Evolutionary conservation across 116 monocot genomes (phyloP).

Genomic region (Trichopus zeylanicus): DNA sequence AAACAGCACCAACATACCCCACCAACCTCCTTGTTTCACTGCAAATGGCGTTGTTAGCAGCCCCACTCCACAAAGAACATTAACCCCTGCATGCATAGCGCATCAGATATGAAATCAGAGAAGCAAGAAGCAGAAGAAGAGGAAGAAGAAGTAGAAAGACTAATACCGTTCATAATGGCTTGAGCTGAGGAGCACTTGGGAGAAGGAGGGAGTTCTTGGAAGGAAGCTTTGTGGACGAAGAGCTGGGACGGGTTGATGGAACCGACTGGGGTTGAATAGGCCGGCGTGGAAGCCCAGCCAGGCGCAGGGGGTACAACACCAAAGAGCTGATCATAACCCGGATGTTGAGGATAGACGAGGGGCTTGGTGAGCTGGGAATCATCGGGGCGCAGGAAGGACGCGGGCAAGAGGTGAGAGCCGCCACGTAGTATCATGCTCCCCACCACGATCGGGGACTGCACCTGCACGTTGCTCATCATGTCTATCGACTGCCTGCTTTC

Average conservation of each 20-base stretch:
- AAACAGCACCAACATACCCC: conserved; percentile 27
- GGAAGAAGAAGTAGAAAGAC: neutral
- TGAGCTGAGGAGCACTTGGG: conserved; percentile 34
- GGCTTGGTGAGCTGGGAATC: conserved; percentile 1
- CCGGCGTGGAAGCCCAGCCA: neutral
- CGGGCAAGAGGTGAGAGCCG: neutral
- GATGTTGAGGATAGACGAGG: conserved; percentile 2
- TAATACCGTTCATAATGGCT: conserved; percentile 50
- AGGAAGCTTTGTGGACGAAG: conserved; percentile 8
- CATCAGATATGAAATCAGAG: neutral
- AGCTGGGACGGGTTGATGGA: neutral
- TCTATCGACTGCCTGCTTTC: conserved; percentile 47
- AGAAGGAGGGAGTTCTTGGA: conserved; percentile 21
- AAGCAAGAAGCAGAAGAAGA: too few relatives aligned
- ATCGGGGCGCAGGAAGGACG: neutral
- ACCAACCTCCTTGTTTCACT: conserved; percentile 56
- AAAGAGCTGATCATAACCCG: neutral
- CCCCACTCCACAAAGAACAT: conserved; percentile 68
- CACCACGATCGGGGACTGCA: conserved; percentile 16
- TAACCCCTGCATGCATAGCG: conserved; percentile 28
- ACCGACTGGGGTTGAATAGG: too few relatives aligned
- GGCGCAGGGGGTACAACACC: too few relatives aligned
- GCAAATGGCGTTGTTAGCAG: conserved; percentile 48
- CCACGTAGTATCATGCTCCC: conserved; percentile 18
- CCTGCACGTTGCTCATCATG: conserved; percentile 23